phyloP scores from a whole-genome alignment of 768 basidiomycete species.

The Bullera alba region DNA sequence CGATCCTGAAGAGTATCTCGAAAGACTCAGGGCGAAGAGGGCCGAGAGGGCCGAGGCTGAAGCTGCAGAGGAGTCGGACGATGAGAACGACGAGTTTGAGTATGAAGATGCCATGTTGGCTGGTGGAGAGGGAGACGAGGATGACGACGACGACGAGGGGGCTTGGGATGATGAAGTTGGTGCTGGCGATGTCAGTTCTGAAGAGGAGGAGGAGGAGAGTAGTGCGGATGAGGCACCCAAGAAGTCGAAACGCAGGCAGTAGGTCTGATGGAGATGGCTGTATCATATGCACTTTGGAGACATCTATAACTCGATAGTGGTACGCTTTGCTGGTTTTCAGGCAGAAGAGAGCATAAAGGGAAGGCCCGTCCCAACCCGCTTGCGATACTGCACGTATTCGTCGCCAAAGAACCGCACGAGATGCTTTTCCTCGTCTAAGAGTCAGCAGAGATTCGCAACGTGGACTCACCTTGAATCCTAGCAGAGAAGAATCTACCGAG shows the following conservation, averaged over 20 bases:
- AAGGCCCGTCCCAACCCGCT: constrained; percentile 73
- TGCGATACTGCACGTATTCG: constrained; percentile 70
- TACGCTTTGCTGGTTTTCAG: neutral
- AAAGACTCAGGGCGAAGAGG: constrained; percentile 2
- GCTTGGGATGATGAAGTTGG: neutral
- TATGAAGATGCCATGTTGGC: constrained; percentile 1
- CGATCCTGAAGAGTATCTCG: constrained; percentile 42
- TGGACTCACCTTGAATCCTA: constrained; percentile 64
- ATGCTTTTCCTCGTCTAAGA: constrained; percentile 68
- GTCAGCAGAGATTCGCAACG: too few species aligned
- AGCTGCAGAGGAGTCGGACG: constrained; percentile 36
- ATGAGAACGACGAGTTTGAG: constrained; percentile 30
- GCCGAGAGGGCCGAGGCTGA: constrained; percentile 14
- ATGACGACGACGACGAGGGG: constrained; percentile 7
- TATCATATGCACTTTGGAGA: neutral
- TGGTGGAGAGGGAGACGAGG: constrained; percentile 2
- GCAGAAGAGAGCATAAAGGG: constrained; percentile 49
- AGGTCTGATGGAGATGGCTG: neutral
- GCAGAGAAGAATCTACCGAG: constrained; percentile 81
- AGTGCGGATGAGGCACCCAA: constrained; percentile 12
- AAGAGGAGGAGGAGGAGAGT: constrained; percentile 2
- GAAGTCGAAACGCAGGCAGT: neutral
- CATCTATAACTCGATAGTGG: neutral
- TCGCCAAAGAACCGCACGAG: constrained; percentile 84
- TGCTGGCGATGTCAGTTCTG: neutral